Base-by-base conservation (phyloP, 306 rosid species). In the Malus sylvestris region DNA sequence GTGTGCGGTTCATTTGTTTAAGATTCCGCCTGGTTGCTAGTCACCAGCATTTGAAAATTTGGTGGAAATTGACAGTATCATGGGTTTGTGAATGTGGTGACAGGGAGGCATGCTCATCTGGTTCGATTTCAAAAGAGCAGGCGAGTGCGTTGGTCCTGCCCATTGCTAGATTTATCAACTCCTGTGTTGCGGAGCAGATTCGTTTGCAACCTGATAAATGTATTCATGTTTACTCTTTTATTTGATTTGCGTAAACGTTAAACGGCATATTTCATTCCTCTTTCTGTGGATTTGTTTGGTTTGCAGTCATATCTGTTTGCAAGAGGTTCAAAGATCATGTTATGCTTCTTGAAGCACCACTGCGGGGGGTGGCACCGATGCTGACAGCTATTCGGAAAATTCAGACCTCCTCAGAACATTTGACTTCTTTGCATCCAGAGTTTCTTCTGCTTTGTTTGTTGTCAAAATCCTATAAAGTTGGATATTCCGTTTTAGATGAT, bases 311-410 rank as follows among this genome's bases (percentile, higher is more conserved):
- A 83, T 81, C 81, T 79, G 91, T 92, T 77, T 95, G 99, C 80
- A 89, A 75, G 90, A 87, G 84, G 87, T 80, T 95, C 49, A 95
- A 87, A 80, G 98, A 91, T 57, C 92, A 77, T 71, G 96, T 91
- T 65, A 18, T 87, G 83, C 70, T 87, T 78, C 89, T 92, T 82
- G 90, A 86, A 66, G 87, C 91, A n/a, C 99, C 99, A 27, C 76
- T 95, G 8, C 85, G 93, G 4, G 99, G 98, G 25, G 93, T 92
- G 75, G 96, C 88, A 78, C 99, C 98, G 1, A 20, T 95, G 89
- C 71, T 89, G 35, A 78, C 90, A 71, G 97, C 97, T 72, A 74
- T 91, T 68, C 80, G 85, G 85, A 95, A 91, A 68, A 88, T 95
- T 79, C 96, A 88, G 79, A 79, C 78, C 71, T 88, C 98, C 32